These are phyloP conservation scores for Beta corolliflora DNA, from an alignment of 179 eudicot species.

Conservation along the genomic window DNA sequence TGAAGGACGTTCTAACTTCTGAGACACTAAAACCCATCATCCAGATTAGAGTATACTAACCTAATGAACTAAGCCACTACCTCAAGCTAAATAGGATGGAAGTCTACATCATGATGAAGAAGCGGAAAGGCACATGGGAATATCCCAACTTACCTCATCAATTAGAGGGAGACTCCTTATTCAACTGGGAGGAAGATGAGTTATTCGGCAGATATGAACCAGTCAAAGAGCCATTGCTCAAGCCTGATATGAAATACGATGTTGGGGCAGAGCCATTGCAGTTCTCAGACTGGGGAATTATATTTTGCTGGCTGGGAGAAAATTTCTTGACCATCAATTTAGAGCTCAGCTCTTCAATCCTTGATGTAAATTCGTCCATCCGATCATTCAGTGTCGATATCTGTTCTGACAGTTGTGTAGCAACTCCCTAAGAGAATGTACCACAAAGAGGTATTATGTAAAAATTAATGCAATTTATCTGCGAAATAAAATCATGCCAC, in stretches of 20 bases:
- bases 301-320: conserved; percentile 60
- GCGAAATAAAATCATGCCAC: background rate
- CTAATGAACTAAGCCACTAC: background rate
- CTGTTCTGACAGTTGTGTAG: conserved; percentile 73
- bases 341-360: conserved; percentile 74
- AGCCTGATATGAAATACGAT: conserved; percentile 68
- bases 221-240: conserved; percentile 72
- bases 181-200: conserved; percentile 67
- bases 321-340: conserved; percentile 47
- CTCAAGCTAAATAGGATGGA: background rate
- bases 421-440: conserved; percentile 50
- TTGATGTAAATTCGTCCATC: conserved; percentile 78
- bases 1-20: too few species aligned
- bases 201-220: conserved; percentile 59
- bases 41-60: background rate
- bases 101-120: background rate
- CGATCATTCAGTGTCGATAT: conserved; percentile 74
- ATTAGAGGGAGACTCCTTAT: conserved; percentile 60
- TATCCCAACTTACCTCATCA: conserved; percentile 69
- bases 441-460: background rate
- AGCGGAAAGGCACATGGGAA: background rate
- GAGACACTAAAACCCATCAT: background rate
- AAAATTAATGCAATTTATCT: background rate
- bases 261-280: conserved; percentile 80
- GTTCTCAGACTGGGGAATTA: conserved; percentile 55